These are phyloP conservation scores for Teratosphaeria zuluensis DNA, from an alignment of 2,329 filamentous ascomycete genomes.

Conservation along the genomic window DNA sequence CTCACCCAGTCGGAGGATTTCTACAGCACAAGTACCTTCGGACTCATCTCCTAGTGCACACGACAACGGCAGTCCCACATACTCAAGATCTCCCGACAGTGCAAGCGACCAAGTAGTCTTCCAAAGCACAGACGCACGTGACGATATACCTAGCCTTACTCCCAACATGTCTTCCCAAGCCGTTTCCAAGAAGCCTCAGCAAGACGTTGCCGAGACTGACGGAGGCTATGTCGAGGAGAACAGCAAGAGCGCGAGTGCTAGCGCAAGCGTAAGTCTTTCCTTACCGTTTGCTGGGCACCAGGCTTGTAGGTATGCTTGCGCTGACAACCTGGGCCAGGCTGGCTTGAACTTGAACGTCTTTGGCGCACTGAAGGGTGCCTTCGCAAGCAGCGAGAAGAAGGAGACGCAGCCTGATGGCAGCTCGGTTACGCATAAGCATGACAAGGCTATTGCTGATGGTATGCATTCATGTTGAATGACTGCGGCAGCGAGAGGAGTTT, in stretches of 20 bases:
- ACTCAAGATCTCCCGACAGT: not conserved
- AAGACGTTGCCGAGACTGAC: conserved; percentile 2
- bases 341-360: conserved; percentile 30
- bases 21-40: not conserved
- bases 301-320: not conserved
- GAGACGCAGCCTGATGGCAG: conserved; percentile 21
- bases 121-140: not conserved
- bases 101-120: not conserved
- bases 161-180: conserved; percentile 4
- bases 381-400: conserved; percentile 25
- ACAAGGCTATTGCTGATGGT: conserved; percentile 21
- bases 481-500: not conserved
- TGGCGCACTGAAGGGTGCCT: conserved; percentile 25
- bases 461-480: conserved; percentile 1
- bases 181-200: not conserved
- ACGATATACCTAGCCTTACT: not conserved
- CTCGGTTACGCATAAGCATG: conserved; percentile 21
- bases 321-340: conserved; percentile 15
- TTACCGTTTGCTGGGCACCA: not conserved
- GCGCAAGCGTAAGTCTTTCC: conserved; percentile 20
- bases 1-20: not conserved
- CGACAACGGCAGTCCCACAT: not conserved
- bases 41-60: not conserved
- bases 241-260: conserved; percentile 25
- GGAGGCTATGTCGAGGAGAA: conserved; percentile 12